Base-by-base conservation (phyloP, 768 basidiomycete genomes). In the Tulasnella sp. region DNA sequence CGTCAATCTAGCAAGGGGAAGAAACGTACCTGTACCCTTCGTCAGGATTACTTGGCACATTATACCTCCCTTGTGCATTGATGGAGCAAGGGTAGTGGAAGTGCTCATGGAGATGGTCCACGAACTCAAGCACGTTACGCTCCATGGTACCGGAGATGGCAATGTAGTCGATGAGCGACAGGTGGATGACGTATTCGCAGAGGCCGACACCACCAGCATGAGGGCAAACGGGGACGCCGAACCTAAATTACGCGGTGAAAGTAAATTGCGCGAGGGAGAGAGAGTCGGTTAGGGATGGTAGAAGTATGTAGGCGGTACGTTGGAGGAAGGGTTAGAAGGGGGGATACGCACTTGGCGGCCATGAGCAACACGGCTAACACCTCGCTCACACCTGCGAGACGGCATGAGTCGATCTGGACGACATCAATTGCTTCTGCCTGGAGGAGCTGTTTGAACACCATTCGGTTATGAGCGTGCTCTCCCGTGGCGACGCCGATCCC, bases 141-240 rank as follows among this genome's bases (percentile, higher is more conserved):
- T 93, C 91, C 84, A 93, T 93, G 19, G 83, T 79, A 1, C 92
- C 93, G 1, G 92, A 93, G 56, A 97, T 76, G 61, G 80, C 81
- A 65, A 98, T 87, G 68, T 93, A 97, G 71, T 98, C 93, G 68
- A 97, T 96, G 65, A 96, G 72, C 58, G 57, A 59, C 19, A 62
- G 49, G 42, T 62, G 62, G 25, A 62, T 61, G n/a, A 54, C 62
- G 44, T 62, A 62, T 74, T 94, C 90, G 68, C 92, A 93, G 30
- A 94, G 74, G 5, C 91, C 91, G 42, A 96, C 89, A 62, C 93
- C 93, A 41, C 93, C 93, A 0, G 93, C 92, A 68, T 97, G 93
- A 9, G 93, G 93, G 67, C 89, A 92, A 12, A 92, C 88, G 2
- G 85, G 82, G 30, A 91, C 76, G 49, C 86, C 87, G 66, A 87